These are phyloP conservation scores for Elsinoe fawcettii DNA, from an alignment of 2,329 filamentous ascomycete species.

Conservation along the genomic window DNA sequence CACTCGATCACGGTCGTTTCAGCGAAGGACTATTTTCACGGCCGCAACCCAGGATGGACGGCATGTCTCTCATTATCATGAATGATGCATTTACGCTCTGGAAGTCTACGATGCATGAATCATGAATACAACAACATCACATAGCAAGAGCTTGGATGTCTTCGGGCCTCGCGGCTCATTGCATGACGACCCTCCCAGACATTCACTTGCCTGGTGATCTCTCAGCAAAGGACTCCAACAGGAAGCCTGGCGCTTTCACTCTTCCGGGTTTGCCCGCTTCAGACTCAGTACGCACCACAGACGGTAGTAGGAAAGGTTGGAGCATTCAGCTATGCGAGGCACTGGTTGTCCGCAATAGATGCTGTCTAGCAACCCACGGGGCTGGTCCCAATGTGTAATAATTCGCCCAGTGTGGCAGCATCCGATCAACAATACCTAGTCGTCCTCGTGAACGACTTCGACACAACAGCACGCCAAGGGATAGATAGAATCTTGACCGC, in stretches of 20 bases:
- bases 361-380: conserved; percentile 12
- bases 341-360: conserved; percentile 14
- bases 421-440: background rate
- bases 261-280: conserved; percentile 5
- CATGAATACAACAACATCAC: conserved; percentile 13
- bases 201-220: conserved; percentile 13
- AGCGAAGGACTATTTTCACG: conserved; percentile 12
- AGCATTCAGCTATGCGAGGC: conserved; percentile 6
- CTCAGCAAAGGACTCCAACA: background rate
- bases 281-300: conserved; percentile 12
- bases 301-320: conserved; percentile 12
- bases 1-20: conserved; percentile 26
- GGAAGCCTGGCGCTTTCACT: conserved; percentile 16
- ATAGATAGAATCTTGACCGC: background rate
- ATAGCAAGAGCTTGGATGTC: conserved; percentile 13
- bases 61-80: conserved; percentile 20
- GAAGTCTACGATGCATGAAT: conserved; percentile 18
- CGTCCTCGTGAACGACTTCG: background rate
- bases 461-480: background rate
- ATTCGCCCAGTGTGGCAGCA: background rate
- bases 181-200: background rate
- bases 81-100: conserved; percentile 18
- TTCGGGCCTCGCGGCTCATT: conserved; percentile 15
- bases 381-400: conserved; percentile 16
- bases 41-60: conserved; percentile 11